Percentiles rank a stretch among this genome's conserved stretches.
These are phyloP conservation scores for Trametes hirsuta DNA, from an alignment of 1,284 basidiomycete genomes.

Conservation along the genomic window DNA sequence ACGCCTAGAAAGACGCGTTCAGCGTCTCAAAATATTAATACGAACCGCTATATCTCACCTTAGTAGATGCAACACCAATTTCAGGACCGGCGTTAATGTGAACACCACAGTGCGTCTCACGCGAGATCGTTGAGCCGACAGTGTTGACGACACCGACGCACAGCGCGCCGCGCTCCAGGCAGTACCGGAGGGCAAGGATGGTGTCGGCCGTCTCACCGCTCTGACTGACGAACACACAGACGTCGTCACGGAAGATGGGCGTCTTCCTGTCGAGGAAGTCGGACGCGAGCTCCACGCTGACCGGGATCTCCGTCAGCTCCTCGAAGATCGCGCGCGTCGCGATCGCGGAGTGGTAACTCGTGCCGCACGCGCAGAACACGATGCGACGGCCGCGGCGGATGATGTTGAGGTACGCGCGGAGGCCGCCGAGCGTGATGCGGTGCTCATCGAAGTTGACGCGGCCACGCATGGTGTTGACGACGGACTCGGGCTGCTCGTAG, in stretches of 20 bases:
- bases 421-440: slow-evolving; percentile 92
- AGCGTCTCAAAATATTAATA: slow-evolving; percentile 7
- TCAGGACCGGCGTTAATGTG: slow-evolving; percentile 99
- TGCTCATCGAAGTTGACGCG: slow-evolving; percentile 98
- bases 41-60: slow-evolving; percentile 50
- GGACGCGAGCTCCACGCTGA: slow-evolving; percentile 95
- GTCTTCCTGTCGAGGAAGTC: slow-evolving; percentile 99
- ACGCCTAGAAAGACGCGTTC: slow-evolving; percentile 62
- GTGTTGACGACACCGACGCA: slow-evolving; percentile 98
- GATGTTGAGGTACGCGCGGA: slow-evolving; percentile 94
- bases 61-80: slow-evolving; percentile 99
- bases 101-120: slow-evolving; percentile 99
- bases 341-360: slow-evolving; percentile 96
- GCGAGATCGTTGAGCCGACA: slow-evolving; percentile 97
- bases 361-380: slow-evolving; percentile 97
- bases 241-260: slow-evolving; percentile 99
- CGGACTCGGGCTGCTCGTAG: slow-evolving; percentile 99
- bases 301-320: slow-evolving; percentile 98
- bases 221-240: slow-evolving; percentile 96
- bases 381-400: slow-evolving; percentile 95
- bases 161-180: slow-evolving; percentile 94
- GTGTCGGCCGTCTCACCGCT: slow-evolving; percentile 99
- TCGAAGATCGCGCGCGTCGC: slow-evolving; percentile 99
- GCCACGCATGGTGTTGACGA: slow-evolving; percentile 99
- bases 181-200: slow-evolving; percentile 95